These are phyloP conservation scores for Pulveroboletus ravenelii DNA, from an alignment of 768 basidiomycete species.

Conservation along the genomic window DNA sequence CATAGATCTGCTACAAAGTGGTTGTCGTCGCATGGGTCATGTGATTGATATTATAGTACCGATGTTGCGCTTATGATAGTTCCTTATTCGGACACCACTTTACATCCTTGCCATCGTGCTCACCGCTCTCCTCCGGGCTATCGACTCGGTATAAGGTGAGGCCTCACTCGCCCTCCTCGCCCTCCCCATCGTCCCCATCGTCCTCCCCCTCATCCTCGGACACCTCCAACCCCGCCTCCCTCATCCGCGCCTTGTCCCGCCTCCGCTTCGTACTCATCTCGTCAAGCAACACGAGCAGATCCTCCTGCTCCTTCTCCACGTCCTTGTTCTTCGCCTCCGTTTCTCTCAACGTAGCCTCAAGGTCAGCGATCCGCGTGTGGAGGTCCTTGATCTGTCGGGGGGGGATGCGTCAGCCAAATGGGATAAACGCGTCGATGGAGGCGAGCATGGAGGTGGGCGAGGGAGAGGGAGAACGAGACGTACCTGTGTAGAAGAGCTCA, in stretches of 20 bases:
- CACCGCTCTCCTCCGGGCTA: no score
- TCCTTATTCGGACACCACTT: no score
- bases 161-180: neutral
- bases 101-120: no score
- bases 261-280: slow-evolving; percentile 84
- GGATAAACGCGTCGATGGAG: neutral
- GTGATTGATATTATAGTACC: no score
- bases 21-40: no score
- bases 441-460: neutral
- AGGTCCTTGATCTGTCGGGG: slow-evolving; percentile 39
- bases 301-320: slow-evolving; percentile 94
- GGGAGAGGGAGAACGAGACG: neutral
- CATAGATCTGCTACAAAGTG: no score
- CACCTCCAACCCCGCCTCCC: slow-evolving; percentile 74
- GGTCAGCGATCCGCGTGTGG: slow-evolving; percentile 40
- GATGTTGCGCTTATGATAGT: no score
- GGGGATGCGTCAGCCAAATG: neutral
- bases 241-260: slow-evolving; percentile 76
- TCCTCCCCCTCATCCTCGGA: slow-evolving; percentile 89
- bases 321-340: slow-evolving; percentile 70
- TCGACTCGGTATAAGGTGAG: no score
- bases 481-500: slow-evolving; percentile 39
- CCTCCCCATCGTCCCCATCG: slow-evolving; percentile 49
- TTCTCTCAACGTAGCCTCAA: slow-evolving; percentile 45
- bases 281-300: slow-evolving; percentile 87